Percentiles rank a stretch among this genome's conserved stretches.
These are phyloP conservation scores for Novymonas esmeraldas DNA, from an alignment of 208 protist genomes.

Conservation along the genomic window DNA sequence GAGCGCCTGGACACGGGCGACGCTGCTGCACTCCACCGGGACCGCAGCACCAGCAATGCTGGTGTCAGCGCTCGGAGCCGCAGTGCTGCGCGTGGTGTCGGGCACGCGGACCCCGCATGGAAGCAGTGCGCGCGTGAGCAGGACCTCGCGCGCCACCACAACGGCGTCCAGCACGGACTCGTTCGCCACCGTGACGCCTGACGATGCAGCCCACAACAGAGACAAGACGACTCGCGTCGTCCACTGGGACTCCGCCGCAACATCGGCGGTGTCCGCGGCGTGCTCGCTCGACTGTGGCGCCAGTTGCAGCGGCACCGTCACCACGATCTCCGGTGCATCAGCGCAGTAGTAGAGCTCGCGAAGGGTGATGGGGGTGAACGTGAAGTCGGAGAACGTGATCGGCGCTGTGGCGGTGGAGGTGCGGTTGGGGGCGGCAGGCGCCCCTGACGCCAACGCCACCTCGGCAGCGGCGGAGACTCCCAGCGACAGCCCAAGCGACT, in stretches of 20 bases:
- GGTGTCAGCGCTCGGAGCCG: background rate
- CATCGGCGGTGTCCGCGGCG: background rate
- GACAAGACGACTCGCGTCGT: constrained; percentile 16
- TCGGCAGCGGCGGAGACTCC: constrained; percentile 18
- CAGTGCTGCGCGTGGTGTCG: background rate
- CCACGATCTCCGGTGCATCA: constrained; percentile 9
- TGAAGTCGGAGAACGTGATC: constrained; percentile 20
- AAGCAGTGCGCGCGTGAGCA: background rate
- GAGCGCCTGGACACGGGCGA: constrained; percentile 5
- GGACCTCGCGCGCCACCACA: constrained; percentile 18
- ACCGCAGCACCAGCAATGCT: constrained; percentile 7
- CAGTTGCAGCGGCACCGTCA: constrained; percentile 21
- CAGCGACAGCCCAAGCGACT: constrained; percentile 4
- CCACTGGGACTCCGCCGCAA: constrained; percentile 14
- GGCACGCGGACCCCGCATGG: background rate
- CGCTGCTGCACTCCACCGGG: constrained; percentile 10
- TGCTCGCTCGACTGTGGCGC: background rate
- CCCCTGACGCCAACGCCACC: background rate
- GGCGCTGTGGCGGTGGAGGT: background rate
- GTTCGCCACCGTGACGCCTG: constrained; percentile 19
- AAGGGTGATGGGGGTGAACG: constrained; percentile 25
- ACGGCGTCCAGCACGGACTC: constrained; percentile 20
- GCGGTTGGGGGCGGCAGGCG: background rate
- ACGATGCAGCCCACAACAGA: constrained; percentile 17
- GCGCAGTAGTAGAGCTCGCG: constrained; percentile 21